These are phyloP conservation scores for Obelidium mucronatum DNA, from an alignment of 192 early-diverging fungal species.

Conservation along the genomic window DNA sequence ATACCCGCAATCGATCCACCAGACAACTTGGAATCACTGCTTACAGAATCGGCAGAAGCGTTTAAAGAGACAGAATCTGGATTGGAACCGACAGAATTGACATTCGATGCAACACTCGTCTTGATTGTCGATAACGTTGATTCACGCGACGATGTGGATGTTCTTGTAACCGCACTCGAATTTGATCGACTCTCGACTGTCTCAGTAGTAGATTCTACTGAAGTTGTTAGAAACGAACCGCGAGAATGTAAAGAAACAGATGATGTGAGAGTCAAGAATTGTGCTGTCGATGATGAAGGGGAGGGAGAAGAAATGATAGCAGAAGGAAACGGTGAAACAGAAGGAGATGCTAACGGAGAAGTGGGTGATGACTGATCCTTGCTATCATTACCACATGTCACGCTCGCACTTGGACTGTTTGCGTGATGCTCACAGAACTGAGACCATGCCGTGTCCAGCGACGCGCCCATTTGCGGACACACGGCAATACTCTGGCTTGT, in stretches of 20 bases:
- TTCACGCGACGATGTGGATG: background rate
- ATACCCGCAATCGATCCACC: background rate
- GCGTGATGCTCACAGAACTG: constrained; percentile 21
- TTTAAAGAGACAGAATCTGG: background rate
- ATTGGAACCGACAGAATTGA: background rate
- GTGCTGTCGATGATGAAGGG: background rate
- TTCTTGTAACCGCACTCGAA: background rate
- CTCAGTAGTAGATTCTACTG: background rate
- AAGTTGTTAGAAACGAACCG: background rate
- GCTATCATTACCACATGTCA: constrained; percentile 6
- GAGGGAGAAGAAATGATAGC: background rate
- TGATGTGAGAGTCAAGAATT: background rate
- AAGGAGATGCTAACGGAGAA: background rate
- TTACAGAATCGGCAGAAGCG: background rate
- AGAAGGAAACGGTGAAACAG: background rate
- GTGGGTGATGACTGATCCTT: too few species aligned
- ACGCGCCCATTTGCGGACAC: constrained; percentile 7
- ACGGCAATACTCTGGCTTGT: background rate
- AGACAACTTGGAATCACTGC: background rate
- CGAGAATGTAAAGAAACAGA: background rate
- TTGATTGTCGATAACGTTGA: background rate
- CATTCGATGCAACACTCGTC: background rate
- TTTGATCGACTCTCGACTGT: background rate
- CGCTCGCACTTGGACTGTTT: constrained; percentile 1
- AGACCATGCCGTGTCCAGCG: background rate